These are phyloP conservation scores for Colletotrichum graminicola DNA, from an alignment of 2,329 filamentous ascomycete genomes.

Conservation along the genomic window DNA sequence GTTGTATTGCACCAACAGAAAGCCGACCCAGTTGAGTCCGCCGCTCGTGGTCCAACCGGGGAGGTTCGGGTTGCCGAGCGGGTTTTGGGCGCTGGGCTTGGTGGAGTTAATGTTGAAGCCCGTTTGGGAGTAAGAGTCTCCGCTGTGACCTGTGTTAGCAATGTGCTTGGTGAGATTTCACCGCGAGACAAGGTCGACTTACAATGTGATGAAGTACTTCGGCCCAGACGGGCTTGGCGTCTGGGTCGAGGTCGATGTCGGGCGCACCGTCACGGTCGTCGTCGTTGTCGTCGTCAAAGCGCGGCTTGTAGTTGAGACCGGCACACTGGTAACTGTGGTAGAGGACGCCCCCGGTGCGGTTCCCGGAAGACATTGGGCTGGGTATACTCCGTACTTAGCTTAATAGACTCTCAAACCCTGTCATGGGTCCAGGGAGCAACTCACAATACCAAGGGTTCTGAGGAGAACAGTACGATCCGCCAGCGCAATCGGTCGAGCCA, in stretches of 20 bases:
- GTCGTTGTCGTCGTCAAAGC: constrained; percentile 8
- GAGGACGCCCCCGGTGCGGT: constrained; percentile 22
- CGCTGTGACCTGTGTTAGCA: constrained; percentile 51
- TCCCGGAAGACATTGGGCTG: constrained; percentile 35
- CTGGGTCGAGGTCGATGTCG: constrained; percentile 10
- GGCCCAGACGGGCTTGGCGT: constrained; percentile 22
- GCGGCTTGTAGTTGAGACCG: constrained; percentile 21
- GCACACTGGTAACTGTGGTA: constrained; percentile 16
- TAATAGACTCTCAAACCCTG: too few species aligned
- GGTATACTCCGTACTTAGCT: background rate
- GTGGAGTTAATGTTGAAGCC: constrained; percentile 64
- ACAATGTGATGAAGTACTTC: constrained; percentile 59
- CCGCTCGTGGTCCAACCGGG: constrained; percentile 61
- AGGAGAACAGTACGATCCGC: constrained; percentile 54
- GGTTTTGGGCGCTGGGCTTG: constrained; percentile 66
- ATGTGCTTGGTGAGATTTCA: background rate
- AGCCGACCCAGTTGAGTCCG: constrained; percentile 63
- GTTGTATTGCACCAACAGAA: constrained; percentile 58
- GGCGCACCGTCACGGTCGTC: constrained; percentile 17
- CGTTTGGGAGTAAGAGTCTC: constrained; percentile 71
- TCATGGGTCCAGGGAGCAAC: constrained; percentile 51
- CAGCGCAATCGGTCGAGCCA: constrained; percentile 55
- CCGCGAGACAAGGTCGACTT: constrained; percentile 28
- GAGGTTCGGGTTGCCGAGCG: constrained; percentile 70
- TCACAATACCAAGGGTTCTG: constrained; percentile 62